These are phyloP conservation scores for Artemisia tridentata DNA, from an alignment of 129 eudicot species.

Conservation along the genomic window DNA sequence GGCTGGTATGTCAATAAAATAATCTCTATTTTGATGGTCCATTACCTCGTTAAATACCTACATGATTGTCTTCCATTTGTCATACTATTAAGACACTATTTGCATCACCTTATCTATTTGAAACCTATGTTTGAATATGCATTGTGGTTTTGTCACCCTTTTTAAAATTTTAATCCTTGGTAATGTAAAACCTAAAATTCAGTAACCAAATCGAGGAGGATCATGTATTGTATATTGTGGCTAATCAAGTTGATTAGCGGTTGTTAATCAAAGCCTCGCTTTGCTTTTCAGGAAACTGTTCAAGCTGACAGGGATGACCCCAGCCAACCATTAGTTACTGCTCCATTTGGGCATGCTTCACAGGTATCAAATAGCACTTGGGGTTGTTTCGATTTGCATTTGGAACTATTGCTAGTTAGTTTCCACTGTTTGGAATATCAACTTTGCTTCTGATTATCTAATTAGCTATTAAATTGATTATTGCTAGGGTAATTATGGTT, in stretches of 20 bases:
- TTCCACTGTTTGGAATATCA: no score
- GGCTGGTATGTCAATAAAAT: slow-evolving; percentile 59
- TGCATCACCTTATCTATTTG: not conserved
- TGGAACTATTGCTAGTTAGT: no score
- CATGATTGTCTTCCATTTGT: slow-evolving; percentile 6
- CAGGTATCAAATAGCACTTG: slow-evolving; percentile 52
- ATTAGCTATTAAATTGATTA: no score
- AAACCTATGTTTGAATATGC: not conserved
- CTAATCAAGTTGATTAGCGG: not conserved
- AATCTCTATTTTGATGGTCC: not conserved
- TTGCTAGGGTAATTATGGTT: no score
- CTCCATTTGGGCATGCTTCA: slow-evolving; percentile 99
- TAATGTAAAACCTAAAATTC: not conserved
- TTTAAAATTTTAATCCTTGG: not conserved
- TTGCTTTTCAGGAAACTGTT: slow-evolving; percentile 55
- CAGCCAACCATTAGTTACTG: slow-evolving; percentile 87
- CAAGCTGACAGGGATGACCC: slow-evolving; percentile 96
- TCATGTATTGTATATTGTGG: not conserved
- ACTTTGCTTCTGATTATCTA: no score
- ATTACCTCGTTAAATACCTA: not conserved
- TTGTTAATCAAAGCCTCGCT: not conserved
- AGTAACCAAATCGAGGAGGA: not conserved
- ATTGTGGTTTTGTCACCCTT: not conserved
- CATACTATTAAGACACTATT: not conserved
- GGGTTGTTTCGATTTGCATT: not conserved